A percentile compares a stretch with the other conserved stretches of the same genome.
phyloP scores from a whole-genome alignment of 148 eudicot species.

The Fagopyrum homotropicum region DNA sequence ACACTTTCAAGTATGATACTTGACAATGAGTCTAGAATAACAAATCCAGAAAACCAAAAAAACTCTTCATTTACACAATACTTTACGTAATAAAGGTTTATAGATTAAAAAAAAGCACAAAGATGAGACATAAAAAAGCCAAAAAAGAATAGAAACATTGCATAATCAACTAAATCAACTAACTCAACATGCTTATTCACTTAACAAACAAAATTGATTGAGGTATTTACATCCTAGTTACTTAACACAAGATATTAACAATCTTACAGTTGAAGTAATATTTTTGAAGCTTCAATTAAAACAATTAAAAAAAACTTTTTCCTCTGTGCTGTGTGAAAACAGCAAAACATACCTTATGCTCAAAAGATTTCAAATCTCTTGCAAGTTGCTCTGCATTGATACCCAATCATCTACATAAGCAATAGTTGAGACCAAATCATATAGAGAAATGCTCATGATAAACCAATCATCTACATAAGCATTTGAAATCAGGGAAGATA shows the following conservation, averaged over 20 bases:
- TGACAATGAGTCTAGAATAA: no score
- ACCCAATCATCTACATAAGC: no score
- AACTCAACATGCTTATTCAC: not conserved
- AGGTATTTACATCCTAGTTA: not conserved
- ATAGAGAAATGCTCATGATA: no score
- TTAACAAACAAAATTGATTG: not conserved
- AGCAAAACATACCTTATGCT: constrained; percentile 52
- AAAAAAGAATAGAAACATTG: not conserved
- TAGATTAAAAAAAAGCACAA: not conserved
- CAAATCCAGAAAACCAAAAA: no score
- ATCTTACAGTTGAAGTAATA: not conserved
- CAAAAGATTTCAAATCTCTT: constrained; percentile 86
- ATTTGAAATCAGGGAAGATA: no score
- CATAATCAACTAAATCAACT: not conserved
- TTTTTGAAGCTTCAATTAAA: not conserved
- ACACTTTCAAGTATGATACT: no score
- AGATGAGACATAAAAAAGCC: not conserved
- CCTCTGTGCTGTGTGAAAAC: not conserved
- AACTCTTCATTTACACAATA: no score
- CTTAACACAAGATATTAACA: not conserved
- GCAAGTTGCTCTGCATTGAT: constrained; percentile 96
- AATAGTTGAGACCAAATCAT: no score
- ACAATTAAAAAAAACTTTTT: not conserved
- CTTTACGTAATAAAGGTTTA: no score
- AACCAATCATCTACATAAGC: no score